These are phyloP conservation scores for Zygoascus flipseniorum DNA, from an alignment of 805 yeast species.

Conservation along the genomic window DNA sequence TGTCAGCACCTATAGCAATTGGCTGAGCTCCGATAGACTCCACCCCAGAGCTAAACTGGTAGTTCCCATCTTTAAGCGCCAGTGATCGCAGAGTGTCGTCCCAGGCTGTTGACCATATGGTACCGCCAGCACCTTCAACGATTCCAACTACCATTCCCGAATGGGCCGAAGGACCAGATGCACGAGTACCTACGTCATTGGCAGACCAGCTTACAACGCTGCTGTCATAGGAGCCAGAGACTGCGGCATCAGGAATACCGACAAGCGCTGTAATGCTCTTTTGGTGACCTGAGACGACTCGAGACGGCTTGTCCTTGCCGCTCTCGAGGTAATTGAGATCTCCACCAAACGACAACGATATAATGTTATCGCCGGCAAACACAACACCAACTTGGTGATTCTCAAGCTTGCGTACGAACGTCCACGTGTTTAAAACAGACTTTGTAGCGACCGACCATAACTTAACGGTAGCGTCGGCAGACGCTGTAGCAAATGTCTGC, in stretches of 20 bases:
- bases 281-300: conserved; percentile 67
- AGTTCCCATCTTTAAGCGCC: conserved; percentile 22
- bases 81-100: conserved; percentile 57
- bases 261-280: conserved; percentile 60
- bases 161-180: conserved; percentile 42
- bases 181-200: conserved; percentile 28
- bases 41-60: conserved; percentile 26
- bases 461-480: conserved; percentile 75
- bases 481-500: conserved; percentile 58
- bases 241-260: conserved; percentile 15
- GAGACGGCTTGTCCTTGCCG: conserved; percentile 24
- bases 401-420: conserved; percentile 37
- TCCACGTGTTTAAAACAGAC: conserved; percentile 43
- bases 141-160: conserved; percentile 57
- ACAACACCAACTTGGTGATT: conserved; percentile 78
- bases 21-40: conserved; percentile 41
- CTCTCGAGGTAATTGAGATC: conserved; percentile 48
- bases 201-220: conserved; percentile 51
- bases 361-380: conserved; percentile 47
- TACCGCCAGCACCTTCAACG: conserved; percentile 26
- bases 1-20: conserved; percentile 34
- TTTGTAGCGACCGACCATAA: conserved; percentile 44
- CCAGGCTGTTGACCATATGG: conserved; percentile 67
- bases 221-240: conserved; percentile 83
- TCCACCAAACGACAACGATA: conserved; percentile 68